These are phyloP conservation scores for Boletus coccyginus DNA, from an alignment of 768 basidiomycete genomes.

Conservation along the genomic window DNA sequence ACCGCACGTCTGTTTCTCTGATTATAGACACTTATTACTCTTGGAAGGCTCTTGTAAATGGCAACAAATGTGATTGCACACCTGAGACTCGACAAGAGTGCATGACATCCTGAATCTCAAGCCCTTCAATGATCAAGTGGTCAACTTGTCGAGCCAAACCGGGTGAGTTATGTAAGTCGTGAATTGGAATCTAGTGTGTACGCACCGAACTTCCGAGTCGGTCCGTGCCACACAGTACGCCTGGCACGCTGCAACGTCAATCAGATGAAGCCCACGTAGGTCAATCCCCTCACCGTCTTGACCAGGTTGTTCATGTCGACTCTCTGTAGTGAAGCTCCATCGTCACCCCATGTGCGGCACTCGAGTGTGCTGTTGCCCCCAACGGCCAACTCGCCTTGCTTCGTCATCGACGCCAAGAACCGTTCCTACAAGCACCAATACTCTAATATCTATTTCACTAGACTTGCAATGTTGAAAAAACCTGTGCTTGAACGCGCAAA, in stretches of 20 bases:
- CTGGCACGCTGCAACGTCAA: neutral
- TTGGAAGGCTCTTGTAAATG: too few relatives aligned
- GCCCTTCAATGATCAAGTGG: too few relatives aligned
- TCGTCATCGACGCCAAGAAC: conserved; percentile 41
- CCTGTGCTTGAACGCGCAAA: conserved; percentile 49
- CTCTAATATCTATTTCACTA: conserved; percentile 68
- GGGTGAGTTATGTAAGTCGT: too few relatives aligned
- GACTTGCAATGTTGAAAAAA: conserved; percentile 48
- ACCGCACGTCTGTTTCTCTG: too few relatives aligned
- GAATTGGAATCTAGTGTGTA: too few relatives aligned
- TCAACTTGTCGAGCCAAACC: too few relatives aligned
- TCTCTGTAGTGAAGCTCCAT: conserved; percentile 20
- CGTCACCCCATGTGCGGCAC: conserved; percentile 18
- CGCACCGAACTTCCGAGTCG: too few relatives aligned
- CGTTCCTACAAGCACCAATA: conserved; percentile 66
- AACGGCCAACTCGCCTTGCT: conserved; percentile 34
- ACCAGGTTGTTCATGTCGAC: neutral
- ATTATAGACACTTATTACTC: too few relatives aligned
- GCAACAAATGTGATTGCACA: too few relatives aligned
- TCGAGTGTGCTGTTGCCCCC: conserved; percentile 30
- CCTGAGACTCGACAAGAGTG: too few relatives aligned
- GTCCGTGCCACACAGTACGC: too few relatives aligned
- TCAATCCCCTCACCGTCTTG: neutral
- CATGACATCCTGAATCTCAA: too few relatives aligned
- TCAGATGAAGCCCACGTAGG: neutral